Base-by-base conservation (phyloP, 148 eudicot species). In the Camellia sinensis region DNA sequence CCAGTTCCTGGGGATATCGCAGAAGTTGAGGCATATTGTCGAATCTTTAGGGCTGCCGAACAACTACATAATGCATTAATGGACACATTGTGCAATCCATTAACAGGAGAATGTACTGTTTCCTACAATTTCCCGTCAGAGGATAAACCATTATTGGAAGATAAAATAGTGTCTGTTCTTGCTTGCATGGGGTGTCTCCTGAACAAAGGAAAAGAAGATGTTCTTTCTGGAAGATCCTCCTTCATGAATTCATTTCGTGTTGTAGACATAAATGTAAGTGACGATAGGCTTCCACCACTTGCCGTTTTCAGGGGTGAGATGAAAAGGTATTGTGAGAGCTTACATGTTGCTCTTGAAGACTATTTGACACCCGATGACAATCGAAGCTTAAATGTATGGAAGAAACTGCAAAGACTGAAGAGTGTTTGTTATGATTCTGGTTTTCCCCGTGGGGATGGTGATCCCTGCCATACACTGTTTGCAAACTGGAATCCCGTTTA, bases 1-100 rank as follows among this genome's bases (percentile, higher is more conserved):
- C 98, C 98, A 69, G 89, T 94, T 81, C 97, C 97, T 54, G 98
- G 98, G 60, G 97, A 94, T 82, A 89, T 94, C 56, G 98, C 98
- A 45, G 98, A 94, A 88, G 92, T 94, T 50, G 98, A 94, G 88
- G 97, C 97, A 45, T 94, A 94, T 77, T 92, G 97, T 84, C 78
- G 98, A 83, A 92, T 93, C 78, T 92, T 94, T 83, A 84, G 97
- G 74, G 92, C 95, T 68, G 95, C 95, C 2, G 98, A 94, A 82
- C 78, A 81, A 75, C 86, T 94, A 73, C 92, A 91, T 74, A 88
- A 77, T 77, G 86, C 95, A 54, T 80, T 94, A 84, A 94, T 94
- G 98, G 90, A 91, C 78, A 87, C 93, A 37, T 67, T 94, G 50
- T 92, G 98, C 86, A 91, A 94, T 82, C 97, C 95, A 56, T 75